Evolutionary conservation across 2,329 filamentous ascomycete genomes (phyloP).

Genomic region (Arthrobotrys megalospora): DNA sequence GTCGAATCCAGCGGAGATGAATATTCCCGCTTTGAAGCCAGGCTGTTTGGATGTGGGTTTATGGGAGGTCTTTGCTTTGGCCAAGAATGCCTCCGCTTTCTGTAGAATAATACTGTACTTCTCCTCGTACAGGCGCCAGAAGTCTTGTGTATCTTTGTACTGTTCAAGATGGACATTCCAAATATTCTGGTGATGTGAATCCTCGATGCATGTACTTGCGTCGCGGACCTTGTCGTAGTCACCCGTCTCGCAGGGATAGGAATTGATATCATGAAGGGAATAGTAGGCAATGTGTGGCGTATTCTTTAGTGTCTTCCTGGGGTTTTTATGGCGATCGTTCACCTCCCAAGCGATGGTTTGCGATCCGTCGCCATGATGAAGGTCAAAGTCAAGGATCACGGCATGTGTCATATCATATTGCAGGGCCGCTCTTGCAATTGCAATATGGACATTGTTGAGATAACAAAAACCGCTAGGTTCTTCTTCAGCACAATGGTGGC

Average conservation of each 20-base stretch:
- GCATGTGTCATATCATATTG: conserved; percentile 91
- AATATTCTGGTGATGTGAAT: conserved; percentile 91
- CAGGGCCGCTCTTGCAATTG: conserved; percentile 89
- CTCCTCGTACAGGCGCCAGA: conserved; percentile 88
- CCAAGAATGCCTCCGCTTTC: conserved; percentile 82
- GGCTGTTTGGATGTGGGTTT: conserved; percentile 69
- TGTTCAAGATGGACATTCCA: conserved; percentile 96
- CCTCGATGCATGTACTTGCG: conserved; percentile 93
- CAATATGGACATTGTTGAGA: conserved; percentile 98
- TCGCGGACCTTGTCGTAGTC: conserved; percentile 94
- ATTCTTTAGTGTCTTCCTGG: conserved; percentile 62
- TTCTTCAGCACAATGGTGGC: conserved; percentile 92
- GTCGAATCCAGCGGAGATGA: conserved; percentile 96
- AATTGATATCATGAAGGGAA: conserved; percentile 98
- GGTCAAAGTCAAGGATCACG: conserved; percentile 91
- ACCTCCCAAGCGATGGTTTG: conserved; percentile 94
- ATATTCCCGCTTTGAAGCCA: conserved; percentile 81
- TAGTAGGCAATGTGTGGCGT: conserved; percentile 83
- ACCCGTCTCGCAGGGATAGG: conserved; percentile 95
- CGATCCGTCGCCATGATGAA: conserved; percentile 95
- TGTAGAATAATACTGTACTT: conserved; percentile 83
- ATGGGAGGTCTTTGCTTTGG: conserved; percentile 72
- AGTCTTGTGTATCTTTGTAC: conserved; percentile 86
- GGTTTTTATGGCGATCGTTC: conserved; percentile 74
- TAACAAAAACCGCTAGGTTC: conserved; percentile 97